Evolutionary conservation across 2,329 filamentous ascomycete species (phyloP), one percentile per base, ranked within the genome.

Genomic region (Sporothrix humicola): DNA sequence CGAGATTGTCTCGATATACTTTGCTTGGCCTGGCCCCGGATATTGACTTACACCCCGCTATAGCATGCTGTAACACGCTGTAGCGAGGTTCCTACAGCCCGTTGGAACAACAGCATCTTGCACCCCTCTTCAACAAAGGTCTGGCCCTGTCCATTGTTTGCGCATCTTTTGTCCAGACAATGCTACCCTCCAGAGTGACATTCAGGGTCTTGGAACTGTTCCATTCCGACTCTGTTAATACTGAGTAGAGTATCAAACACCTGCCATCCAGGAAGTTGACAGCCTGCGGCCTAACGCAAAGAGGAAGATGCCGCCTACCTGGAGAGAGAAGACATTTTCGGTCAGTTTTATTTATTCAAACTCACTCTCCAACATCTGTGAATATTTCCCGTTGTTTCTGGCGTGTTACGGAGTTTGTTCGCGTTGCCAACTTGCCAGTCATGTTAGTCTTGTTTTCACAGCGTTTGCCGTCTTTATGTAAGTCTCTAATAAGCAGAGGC

Each of bases 401-500:
- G 54, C 10, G 54, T 15, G 3, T 37, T 26, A 9, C 56, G 56
- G 56, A 59, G 56, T 59, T 59, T 59, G n/a, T 66, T 48, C 9
- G 61, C 61, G 56, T 20, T 37, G 31, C 31, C 31, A 37, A 5
- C 31, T 7, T 37, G 31, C 31, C 31, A 37, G 31, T 37, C 31
- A 7, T 37, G 3, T 37, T 37, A 37, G 31, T 37, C 31, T 37
- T 37, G 31, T 37, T 37, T 37, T 48, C 61, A 26, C 20, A 48
- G n/a, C 17, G 9, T 26, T 15, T 48, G 17, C 61, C 42, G 42
- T 66, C 61, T 48, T 65, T 66, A 66, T 65, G 61, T 66, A 48
- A 66, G 61, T 66, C 42, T 66, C 42, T 48, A 48, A 20, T 66
- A 48, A 66, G 61, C 61, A 66, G 42, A 66, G 42, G n/a, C 23